Base-by-base conservation (phyloP, 176 grass and related monocot genomes). In the Bolboschoenus planiculmis region DNA sequence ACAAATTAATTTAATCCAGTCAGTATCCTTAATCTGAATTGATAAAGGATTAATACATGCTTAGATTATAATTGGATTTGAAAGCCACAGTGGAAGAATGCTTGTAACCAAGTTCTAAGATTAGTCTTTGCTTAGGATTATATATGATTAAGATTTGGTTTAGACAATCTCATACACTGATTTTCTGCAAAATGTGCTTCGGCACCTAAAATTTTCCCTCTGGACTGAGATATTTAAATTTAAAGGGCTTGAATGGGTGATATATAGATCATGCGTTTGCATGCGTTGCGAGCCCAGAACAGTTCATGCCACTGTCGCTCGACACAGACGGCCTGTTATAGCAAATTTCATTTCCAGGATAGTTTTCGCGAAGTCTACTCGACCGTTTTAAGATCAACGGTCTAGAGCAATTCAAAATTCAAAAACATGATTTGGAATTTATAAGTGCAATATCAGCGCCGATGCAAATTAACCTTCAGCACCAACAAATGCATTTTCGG, bases 131-230 rank as follows among this genome's bases (percentile, higher is more conserved):
- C 11, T n/a, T 68, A 68, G 2, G 13, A 60, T n/a, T 51, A 48
- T 48, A 75, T 75, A n/a, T 73, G 21, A 70, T 40, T 70, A 21
- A 70, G 35, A 40, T 70, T 70, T 70, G 72, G 5, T 76, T 29
- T 42, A 10, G 18, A 18, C 72, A 30, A 18, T 75, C 4, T 16
- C 24, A 75, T 50, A 50, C 40, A 75, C 13, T 30, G 23, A 50
- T 48, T 50, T 72, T 29, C 11, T 50, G 23, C 4, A 74, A 1
- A 76, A 76, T 76, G 14, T 72, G 68, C 47, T 47, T 47, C 27
- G 3, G 10, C 21, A 10, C 23, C 68, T 74, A 74, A 44, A 74
- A 24, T n/a, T 74, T 67, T 37, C 33, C 3, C 5, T 6, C 63
- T 67, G 8, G 63, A 67, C 34, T 4, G 10, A 37, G 33, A 14